Conservation (phyloP, 345 rosid species). For the Kandelia obovata region DNA sequence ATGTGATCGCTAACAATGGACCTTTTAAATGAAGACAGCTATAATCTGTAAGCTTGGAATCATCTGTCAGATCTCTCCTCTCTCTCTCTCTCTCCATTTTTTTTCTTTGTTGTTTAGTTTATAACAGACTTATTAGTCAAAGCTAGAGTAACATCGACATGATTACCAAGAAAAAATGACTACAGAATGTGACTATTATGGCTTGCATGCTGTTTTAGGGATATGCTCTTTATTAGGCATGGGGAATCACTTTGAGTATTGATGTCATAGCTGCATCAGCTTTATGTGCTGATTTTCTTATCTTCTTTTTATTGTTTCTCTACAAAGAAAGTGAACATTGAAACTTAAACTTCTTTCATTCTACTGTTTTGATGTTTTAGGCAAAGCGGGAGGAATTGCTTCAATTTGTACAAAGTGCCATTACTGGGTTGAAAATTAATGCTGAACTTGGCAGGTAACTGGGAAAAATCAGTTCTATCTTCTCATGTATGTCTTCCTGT, state of each 20-base stretch:
- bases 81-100: too few species aligned
- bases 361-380: constrained; percentile 31
- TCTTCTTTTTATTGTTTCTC: not conserved
- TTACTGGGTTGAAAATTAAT: constrained; percentile 78
- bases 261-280: not conserved
- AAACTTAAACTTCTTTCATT: constrained; percentile 11
- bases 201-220: not conserved
- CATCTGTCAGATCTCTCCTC: too few species aligned
- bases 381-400: constrained; percentile 96
- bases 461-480: constrained; percentile 9
- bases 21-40: not conserved
- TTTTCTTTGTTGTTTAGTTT: too few species aligned
- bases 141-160: too few species aligned
- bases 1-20: not conserved
- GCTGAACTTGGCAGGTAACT: constrained; percentile 72
- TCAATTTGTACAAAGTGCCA: constrained; percentile 84
- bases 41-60: not conserved
- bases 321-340: constrained; percentile 13
- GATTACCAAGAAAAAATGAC: not conserved
- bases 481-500: not conserved
- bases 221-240: not conserved
- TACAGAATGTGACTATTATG: not conserved
- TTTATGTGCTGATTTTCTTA: not conserved
- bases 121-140: too few species aligned
- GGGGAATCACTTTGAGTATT: not conserved